A percentile compares a stretch with the other conserved stretches of the same genome.
phyloP scores from a whole-genome alignment of 2,329 filamentous ascomycete species.

The Verticillium alfalfae region DNA sequence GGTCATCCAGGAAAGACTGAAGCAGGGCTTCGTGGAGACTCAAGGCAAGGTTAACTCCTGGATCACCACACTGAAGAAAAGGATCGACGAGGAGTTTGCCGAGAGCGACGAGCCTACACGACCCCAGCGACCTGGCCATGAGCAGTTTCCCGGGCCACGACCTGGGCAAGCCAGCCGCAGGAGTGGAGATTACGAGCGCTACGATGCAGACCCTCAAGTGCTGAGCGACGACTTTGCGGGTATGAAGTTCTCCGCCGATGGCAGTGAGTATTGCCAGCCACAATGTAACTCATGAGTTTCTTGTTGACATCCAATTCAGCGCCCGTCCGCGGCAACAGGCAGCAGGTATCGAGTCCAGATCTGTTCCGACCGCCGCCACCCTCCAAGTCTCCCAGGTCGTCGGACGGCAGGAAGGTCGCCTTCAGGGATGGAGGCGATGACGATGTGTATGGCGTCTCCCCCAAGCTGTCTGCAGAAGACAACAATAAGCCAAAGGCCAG shows the following conservation, averaged over 20 bases:
- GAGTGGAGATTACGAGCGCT: constrained; percentile 84
- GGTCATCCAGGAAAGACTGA: constrained; percentile 85
- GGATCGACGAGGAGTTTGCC: constrained; percentile 81
- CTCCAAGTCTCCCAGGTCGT: constrained; percentile 43
- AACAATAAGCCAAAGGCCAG: constrained; percentile 59
- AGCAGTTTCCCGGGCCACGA: constrained; percentile 28
- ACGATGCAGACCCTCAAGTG: constrained; percentile 90
- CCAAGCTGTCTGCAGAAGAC: constrained; percentile 49
- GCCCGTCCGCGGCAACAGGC: constrained; percentile 52
- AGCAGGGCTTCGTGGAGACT: constrained; percentile 91
- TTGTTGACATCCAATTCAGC: constrained; percentile 28
- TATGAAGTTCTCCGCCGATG: constrained; percentile 57
- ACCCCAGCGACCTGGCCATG: constrained; percentile 22
- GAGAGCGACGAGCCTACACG: constrained; percentile 54
- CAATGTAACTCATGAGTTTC: neutral
- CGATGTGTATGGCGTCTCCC: constrained; percentile 63
- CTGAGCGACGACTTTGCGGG: constrained; percentile 83
- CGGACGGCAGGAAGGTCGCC: constrained; percentile 46
- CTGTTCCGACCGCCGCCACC: constrained; percentile 67
- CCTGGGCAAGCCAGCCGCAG: constrained; percentile 60
- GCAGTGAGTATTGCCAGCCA: constrained; percentile 41
- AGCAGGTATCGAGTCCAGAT: constrained; percentile 64
- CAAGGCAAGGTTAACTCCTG: constrained; percentile 89
- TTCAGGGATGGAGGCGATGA: constrained; percentile 67
- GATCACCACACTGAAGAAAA: constrained; percentile 89